phyloP scores from a whole-genome alignment of 108 stramenopile species.

The Nitzschia putrida region DNA sequence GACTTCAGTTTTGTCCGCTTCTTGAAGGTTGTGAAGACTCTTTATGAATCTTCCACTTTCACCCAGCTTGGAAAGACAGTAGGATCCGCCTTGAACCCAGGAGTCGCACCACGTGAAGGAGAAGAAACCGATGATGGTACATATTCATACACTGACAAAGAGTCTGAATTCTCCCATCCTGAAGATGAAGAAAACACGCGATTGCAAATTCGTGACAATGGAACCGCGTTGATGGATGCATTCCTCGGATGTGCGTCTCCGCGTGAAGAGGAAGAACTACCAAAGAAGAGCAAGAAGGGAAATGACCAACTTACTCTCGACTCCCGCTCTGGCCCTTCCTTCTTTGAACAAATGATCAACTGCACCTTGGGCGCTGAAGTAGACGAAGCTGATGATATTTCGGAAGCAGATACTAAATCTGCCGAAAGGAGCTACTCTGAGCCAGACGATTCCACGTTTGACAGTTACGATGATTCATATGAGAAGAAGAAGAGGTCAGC shows the following conservation, averaged over 20 bases:
- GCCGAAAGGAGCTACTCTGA: slow-evolving; percentile 4
- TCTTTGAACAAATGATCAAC: slow-evolving; percentile 25
- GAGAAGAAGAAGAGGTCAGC: background rate
- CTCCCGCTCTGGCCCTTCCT: slow-evolving; percentile 1
- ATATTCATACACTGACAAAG: background rate
- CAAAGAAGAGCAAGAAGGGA: slow-evolving; percentile 8
- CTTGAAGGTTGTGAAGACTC: slow-evolving; percentile 83
- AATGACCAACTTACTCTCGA: slow-evolving; percentile 1
- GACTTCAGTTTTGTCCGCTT: slow-evolving; percentile 87
- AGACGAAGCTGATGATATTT: slow-evolving; percentile 10
- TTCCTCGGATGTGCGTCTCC: slow-evolving; percentile 3
- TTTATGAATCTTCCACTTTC: slow-evolving; percentile 85
- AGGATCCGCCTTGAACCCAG: slow-evolving; percentile 38
- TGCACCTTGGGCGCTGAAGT: slow-evolving; percentile 20
- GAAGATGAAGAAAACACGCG: slow-evolving; percentile 3
- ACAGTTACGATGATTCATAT: slow-evolving; percentile 6
- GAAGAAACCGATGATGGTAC: slow-evolving; percentile 3
- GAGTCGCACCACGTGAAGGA: background rate
- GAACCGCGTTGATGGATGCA: background rate
- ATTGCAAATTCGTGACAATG: background rate
- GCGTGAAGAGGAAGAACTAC: background rate
- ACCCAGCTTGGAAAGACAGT: slow-evolving; percentile 65
- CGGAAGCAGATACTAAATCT: slow-evolving; percentile 4
- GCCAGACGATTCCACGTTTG: slow-evolving; percentile 5
- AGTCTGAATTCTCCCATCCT: background rate